Conservation (phyloP, 495 filamentous ascomycete species). For the Letharia columbiana region DNA sequence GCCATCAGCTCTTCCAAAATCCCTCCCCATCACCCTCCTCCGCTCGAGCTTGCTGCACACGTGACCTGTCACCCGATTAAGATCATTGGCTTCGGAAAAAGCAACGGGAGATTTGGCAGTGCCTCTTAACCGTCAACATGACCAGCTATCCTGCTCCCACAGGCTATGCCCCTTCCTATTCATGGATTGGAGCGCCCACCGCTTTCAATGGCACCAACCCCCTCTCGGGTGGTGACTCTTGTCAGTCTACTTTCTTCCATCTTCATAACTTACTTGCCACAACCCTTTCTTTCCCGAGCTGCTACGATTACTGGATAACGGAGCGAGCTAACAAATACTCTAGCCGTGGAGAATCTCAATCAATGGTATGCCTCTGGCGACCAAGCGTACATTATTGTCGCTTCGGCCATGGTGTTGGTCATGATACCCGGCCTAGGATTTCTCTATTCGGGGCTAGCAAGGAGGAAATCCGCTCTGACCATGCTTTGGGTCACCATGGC, state of each 20-base stretch:
- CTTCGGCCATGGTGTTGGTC: slow-evolving; percentile 89
- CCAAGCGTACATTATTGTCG: slow-evolving; percentile 81
- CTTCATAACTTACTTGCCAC: neutral
- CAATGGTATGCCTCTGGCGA: slow-evolving; percentile 75
- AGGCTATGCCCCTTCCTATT: slow-evolving; percentile 41
- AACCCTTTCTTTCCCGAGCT: neutral
- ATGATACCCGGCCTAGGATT: slow-evolving; percentile 75
- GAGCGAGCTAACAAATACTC: neutral
- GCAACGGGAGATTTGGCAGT: neutral
- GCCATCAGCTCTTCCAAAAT: neutral
- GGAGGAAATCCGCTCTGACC: slow-evolving; percentile 56
- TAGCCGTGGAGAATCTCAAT: slow-evolving; percentile 71
- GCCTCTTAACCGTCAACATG: slow-evolving; percentile 13
- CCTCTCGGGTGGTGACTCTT: slow-evolving; percentile 68
- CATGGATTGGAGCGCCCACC: slow-evolving; percentile 70
- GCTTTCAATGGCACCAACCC: slow-evolving; percentile 65
- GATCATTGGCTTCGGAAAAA: neutral
- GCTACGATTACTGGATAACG: too few relatives aligned
- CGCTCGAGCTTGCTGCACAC: neutral
- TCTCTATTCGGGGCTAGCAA: slow-evolving; percentile 56
- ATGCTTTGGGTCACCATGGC: slow-evolving; percentile 67
- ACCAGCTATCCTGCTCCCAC: slow-evolving; percentile 23
- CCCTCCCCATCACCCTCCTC: neutral
- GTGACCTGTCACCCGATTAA: neutral
- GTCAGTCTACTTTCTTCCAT: slow-evolving; percentile 45